These are phyloP conservation scores for Phytomonas sp. DNA, from an alignment of 208 protist species.

Conservation along the genomic window DNA sequence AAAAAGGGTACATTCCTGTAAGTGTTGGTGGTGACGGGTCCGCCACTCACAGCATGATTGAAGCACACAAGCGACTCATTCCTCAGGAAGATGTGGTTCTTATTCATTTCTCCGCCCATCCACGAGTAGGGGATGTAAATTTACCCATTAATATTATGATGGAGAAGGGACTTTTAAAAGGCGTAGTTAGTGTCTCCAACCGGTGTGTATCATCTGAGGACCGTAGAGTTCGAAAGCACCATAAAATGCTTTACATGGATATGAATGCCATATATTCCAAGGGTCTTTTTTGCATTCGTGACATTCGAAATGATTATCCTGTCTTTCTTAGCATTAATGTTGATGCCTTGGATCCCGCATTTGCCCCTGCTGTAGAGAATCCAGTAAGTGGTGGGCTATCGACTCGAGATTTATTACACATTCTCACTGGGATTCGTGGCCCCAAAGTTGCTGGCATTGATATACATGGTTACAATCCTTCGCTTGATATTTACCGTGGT, in stretches of 20 bases:
- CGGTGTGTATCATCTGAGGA: conserved; percentile 52
- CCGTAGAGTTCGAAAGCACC: conserved; percentile 60
- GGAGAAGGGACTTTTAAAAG: conserved; percentile 64
- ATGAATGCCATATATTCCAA: conserved; percentile 84
- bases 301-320: conserved; percentile 81
- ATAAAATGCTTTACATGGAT: conserved; percentile 85
- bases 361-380: conserved; percentile 48
- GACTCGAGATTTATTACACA: conserved; percentile 72
- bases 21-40: conserved; percentile 66
- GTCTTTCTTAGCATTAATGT: conserved; percentile 79
- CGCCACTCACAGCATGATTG: conserved; percentile 66
- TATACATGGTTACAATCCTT: conserved; percentile 60
- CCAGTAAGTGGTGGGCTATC: conserved; percentile 61
- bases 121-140: conserved; percentile 20
- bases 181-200: conserved; percentile 74
- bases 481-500: conserved; percentile 41
- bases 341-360: conserved; percentile 66
- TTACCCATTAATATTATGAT: conserved; percentile 57
- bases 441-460: conserved; percentile 75
- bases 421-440: conserved; percentile 65
- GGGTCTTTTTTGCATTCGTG: conserved; percentile 72
- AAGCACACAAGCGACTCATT: conserved; percentile 73
- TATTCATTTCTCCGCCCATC: conserved; percentile 61
- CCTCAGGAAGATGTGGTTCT: conserved; percentile 65
- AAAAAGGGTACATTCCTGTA: conserved; percentile 76